A percentile compares a stretch with the other conserved stretches of the same genome.
Conservation (phyloP, 495 filamentous ascomycete genomes). For the Penicillium tannophilum region DNA sequence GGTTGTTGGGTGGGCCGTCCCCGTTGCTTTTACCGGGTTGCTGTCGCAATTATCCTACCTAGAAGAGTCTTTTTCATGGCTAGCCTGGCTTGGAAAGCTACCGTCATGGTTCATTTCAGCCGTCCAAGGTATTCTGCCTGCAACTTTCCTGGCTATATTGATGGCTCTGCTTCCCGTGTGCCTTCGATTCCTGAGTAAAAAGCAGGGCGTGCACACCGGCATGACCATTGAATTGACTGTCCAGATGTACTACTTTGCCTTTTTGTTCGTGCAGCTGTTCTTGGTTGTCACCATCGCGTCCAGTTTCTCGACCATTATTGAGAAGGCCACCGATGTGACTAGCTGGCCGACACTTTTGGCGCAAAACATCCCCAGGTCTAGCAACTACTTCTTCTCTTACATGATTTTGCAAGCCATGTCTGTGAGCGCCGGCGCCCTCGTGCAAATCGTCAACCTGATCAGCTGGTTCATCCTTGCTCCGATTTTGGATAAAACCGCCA, state of each 20-base stretch:
- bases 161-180: conserved; percentile 80
- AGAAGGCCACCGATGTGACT: conserved; percentile 61
- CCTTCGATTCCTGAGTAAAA: conserved; percentile 69
- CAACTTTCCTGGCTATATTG: conserved; percentile 73
- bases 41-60: conserved; percentile 76
- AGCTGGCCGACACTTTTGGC: conserved; percentile 73
- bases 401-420: conserved; percentile 93
- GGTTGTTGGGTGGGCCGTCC: conserved; percentile 88
- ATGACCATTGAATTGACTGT: conserved; percentile 78
- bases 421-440: conserved; percentile 82
- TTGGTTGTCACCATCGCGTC: conserved; percentile 87
- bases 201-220: conserved; percentile 83
- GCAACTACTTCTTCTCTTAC: conserved; percentile 98
- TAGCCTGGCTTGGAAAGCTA: conserved; percentile 67
- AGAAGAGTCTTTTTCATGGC: conserved; percentile 62
- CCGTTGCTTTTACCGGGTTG: conserved; percentile 83
- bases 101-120: conserved; percentile 68
- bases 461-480: conserved; percentile 80
- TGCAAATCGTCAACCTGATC: conserved; percentile 78
- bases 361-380: conserved; percentile 78
- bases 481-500: conserved; percentile 81
- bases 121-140: conserved; percentile 85
- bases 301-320: conserved; percentile 68
- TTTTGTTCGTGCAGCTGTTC: conserved; percentile 95
- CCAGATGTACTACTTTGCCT: conserved; percentile 91